phyloP scores from a whole-genome alignment of 768 basidiomycete genomes.

The Thelephora aurantiotincta region DNA sequence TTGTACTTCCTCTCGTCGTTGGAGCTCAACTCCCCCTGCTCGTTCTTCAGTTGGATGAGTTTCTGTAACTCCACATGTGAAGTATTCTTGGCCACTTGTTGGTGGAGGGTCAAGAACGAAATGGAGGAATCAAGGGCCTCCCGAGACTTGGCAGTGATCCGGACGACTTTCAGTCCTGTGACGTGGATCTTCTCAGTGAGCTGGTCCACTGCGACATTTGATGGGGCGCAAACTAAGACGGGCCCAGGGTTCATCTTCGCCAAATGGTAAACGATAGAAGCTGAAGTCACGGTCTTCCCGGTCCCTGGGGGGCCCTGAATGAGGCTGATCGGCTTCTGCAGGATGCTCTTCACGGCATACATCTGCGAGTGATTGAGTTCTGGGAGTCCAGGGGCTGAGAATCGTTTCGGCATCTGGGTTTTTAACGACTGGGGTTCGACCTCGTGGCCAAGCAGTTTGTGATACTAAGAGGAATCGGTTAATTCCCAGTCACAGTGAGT shows the following conservation, averaged over 20 bases:
- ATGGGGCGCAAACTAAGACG: constrained; percentile 96
- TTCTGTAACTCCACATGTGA: constrained; percentile 96
- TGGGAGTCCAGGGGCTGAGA: constrained; percentile 93
- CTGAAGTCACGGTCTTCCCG: constrained; percentile 97
- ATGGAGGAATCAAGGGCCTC: constrained; percentile 97
- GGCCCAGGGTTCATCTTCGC: constrained; percentile 99
- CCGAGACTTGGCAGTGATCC: constrained; percentile 93
- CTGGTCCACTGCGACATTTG: constrained; percentile 98
- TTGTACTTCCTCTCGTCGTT: constrained; percentile 98
- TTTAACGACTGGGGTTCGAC: constrained; percentile 85
- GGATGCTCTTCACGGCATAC: constrained; percentile 97
- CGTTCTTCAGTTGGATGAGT: constrained; percentile 93
- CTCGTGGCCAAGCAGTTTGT: constrained; percentile 96
- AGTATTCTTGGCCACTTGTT: constrained; percentile 94
- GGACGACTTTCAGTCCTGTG: constrained; percentile 98
- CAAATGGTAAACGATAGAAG: constrained; percentile 95
- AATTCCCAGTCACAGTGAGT: too few relatives aligned
- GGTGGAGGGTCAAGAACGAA: constrained; percentile 86
- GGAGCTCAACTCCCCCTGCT: constrained; percentile 93
- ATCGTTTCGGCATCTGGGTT: constrained; percentile 92
- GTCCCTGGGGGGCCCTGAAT: constrained; percentile 99
- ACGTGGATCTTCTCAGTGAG: constrained; percentile 97
- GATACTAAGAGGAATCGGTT: constrained; percentile 47
- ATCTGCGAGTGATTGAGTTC: constrained; percentile 99
- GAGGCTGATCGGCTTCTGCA: constrained; percentile 94